Evolutionary conservation across 2,329 filamentous ascomycete genomes (phyloP).

Genomic region (Biscogniauxia sp.): DNA sequence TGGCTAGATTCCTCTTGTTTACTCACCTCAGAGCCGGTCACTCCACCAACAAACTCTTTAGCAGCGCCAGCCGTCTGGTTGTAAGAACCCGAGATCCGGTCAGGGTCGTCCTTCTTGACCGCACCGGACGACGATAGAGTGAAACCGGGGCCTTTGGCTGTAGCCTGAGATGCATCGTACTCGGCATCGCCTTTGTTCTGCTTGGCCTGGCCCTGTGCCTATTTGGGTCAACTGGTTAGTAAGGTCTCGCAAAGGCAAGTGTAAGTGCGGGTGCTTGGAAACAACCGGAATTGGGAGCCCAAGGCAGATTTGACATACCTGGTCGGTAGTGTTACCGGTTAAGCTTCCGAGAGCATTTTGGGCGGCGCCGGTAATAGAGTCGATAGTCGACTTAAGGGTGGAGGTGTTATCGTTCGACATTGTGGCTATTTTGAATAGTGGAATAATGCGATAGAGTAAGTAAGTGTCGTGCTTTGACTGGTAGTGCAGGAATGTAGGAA

Average conservation of each 20-base stretch:
- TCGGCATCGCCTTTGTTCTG: constrained; percentile 65
- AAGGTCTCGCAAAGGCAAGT: background rate
- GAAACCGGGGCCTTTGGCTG: constrained; percentile 70
- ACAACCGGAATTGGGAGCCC: too few species aligned
- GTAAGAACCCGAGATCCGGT: constrained; percentile 72
- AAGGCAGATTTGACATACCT: constrained; percentile 41
- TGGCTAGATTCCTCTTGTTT: background rate
- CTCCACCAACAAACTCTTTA: constrained; percentile 76
- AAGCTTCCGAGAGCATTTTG: constrained; percentile 71
- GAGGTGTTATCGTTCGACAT: constrained; percentile 58
- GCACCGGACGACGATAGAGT: constrained; percentile 69
- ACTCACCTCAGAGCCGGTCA: constrained; percentile 69
- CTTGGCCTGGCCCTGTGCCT: constrained; percentile 61
- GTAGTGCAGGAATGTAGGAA: background rate
- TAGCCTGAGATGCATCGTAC: constrained; percentile 71
- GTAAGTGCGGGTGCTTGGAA: background rate
- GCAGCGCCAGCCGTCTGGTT: constrained; percentile 86
- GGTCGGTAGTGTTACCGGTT: constrained; percentile 68
- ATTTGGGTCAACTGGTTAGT: constrained; percentile 15
- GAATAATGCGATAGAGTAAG: background rate
- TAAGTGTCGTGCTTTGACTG: background rate
- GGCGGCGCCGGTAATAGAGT: constrained; percentile 68
- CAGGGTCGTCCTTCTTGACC: constrained; percentile 66
- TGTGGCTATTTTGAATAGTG: constrained; percentile 20
- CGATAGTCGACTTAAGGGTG: constrained; percentile 75